Evolutionary conservation across 805 yeast species (phyloP).

Genomic region (Priceomyces carsonii): DNA sequence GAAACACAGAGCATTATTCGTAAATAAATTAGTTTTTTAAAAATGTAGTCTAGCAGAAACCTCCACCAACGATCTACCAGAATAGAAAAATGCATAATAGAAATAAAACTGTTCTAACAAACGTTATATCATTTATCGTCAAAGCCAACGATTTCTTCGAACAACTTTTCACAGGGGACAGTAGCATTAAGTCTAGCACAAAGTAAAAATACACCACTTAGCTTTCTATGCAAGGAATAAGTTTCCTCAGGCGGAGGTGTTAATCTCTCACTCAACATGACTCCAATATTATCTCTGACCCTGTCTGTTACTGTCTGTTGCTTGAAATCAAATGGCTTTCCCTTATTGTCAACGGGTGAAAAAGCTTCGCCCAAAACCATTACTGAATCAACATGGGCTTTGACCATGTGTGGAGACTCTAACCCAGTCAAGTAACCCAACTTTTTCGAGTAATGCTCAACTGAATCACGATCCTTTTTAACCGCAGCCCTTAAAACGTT

Average conservation of each 20-base stretch:
- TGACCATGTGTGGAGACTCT: conserved; percentile 83
- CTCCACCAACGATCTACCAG: too few species aligned
- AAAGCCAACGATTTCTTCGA: conserved; percentile 71
- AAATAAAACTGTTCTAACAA: too few species aligned
- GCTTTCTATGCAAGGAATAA: conserved; percentile 91
- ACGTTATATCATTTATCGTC: conserved; percentile 13
- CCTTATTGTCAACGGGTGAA: conserved; percentile 49
- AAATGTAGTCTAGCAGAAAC: too few species aligned
- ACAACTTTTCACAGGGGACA: conserved; percentile 78
- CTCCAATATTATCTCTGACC: conserved; percentile 80
- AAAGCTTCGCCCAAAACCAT: conserved; percentile 93
- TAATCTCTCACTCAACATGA: conserved; percentile 88
- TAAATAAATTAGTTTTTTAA: too few species aligned
- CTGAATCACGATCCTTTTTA: conserved; percentile 59
- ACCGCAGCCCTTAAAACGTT: conserved; percentile 75
- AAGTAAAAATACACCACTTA: conserved; percentile 88
- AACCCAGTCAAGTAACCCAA: conserved; percentile 91
- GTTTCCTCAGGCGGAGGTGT: conserved; percentile 99
- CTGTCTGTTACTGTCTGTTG: conserved; percentile 92
- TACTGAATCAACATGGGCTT: conserved; percentile 90
- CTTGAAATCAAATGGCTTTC: conserved; percentile 65
- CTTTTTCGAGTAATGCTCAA: conserved; percentile 62
- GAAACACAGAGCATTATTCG: too few species aligned
- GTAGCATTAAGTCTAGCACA: conserved; percentile 84
- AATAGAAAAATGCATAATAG: too few species aligned